Evolutionary conservation across 176 grass and related monocot species (phyloP), one percentile per base, ranked within the genome.

Genomic region (Hsuehochloa calcarea): DNA sequence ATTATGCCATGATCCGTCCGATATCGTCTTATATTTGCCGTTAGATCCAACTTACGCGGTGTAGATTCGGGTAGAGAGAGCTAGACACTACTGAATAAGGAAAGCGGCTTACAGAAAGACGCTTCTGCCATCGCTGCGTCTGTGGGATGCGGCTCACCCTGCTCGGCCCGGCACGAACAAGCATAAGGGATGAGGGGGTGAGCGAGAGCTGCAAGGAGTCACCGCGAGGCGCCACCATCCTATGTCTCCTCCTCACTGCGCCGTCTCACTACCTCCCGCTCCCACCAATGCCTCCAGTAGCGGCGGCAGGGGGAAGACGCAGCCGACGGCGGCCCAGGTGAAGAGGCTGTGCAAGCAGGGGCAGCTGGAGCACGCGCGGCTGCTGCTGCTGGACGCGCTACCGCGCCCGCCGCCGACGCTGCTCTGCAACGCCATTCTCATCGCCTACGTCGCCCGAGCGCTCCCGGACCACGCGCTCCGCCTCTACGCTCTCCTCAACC

Each of bases 401-500:
- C 90, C 92, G 54, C 79, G 87, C 44, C 89, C 92, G 38, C 85
- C 75, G 0, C 89, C 89, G 5, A 87, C 88, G 55, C 83, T 90
- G 20, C 89, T 95, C 80, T 95, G 88, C 91, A 98, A 98, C 86
- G 85, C 79, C 34, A 81, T 98, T 22, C 85, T 98, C 82, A 95
- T 98, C 79, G 91, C 93, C 61, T 95, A 95, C 81, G 96, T 89
- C 52, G 78, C 87, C 83, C 89, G 75, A 84, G 85, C 93, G 72
- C 83, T 92, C 34, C 93, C 96, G 62, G 77, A 87, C 74, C 74
- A 95, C 78, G 93, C 93, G 52, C 89, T 93, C 68, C 87, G 81
- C 74, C 83, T 98, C 69, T 98, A 93, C 91, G 81, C 96, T 68
- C 87, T 95, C 80, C 90, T 98, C 88, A 91, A 93, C 87, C 70